Evolutionary conservation across 2,329 filamentous ascomycete species (phyloP).

Genomic region (Neofusicoccum umdonicola): DNA sequence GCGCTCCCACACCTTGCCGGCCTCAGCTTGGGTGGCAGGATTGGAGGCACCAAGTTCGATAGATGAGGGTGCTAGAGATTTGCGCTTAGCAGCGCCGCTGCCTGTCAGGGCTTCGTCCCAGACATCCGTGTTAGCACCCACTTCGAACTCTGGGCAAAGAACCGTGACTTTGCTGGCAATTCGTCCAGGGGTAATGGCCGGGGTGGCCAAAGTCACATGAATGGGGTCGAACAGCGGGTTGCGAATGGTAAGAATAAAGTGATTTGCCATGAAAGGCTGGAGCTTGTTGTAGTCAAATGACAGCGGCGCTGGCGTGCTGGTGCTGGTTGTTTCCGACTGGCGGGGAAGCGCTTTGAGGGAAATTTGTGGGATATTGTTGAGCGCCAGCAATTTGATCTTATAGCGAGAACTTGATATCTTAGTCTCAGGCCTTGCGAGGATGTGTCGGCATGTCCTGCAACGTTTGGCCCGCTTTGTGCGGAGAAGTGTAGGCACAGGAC

Average conservation of each 20-base stretch:
- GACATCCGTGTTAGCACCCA: slow-evolving; percentile 90
- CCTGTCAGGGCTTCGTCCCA: slow-evolving; percentile 80
- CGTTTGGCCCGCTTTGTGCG: slow-evolving; percentile 92
- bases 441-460: slow-evolving; percentile 88
- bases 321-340: slow-evolving; percentile 23
- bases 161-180: slow-evolving; percentile 72
- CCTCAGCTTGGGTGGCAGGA: slow-evolving; percentile 60
- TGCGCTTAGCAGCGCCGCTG: slow-evolving; percentile 18
- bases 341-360: slow-evolving; percentile 64
- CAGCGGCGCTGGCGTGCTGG: slow-evolving; percentile 27
- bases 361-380: slow-evolving; percentile 80
- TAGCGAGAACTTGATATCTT: slow-evolving; percentile 88
- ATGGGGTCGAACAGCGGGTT: slow-evolving; percentile 94
- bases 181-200: slow-evolving; percentile 43
- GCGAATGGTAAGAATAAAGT: slow-evolving; percentile 85
- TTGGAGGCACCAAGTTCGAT: neutral
- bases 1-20: slow-evolving; percentile 93
- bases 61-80: slow-evolving; percentile 1
- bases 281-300: slow-evolving; percentile 48
- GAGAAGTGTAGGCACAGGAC: slow-evolving; percentile 77
- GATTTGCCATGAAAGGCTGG: slow-evolving; percentile 54
- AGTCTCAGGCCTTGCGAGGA: slow-evolving; percentile 88
- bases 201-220: slow-evolving; percentile 82
- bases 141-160: slow-evolving; percentile 88
- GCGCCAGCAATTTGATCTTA: slow-evolving; percentile 84